Evolutionary conservation across 352 stramenopile genomes (phyloP).

Genomic region (Phytopythium ostracodes): DNA sequence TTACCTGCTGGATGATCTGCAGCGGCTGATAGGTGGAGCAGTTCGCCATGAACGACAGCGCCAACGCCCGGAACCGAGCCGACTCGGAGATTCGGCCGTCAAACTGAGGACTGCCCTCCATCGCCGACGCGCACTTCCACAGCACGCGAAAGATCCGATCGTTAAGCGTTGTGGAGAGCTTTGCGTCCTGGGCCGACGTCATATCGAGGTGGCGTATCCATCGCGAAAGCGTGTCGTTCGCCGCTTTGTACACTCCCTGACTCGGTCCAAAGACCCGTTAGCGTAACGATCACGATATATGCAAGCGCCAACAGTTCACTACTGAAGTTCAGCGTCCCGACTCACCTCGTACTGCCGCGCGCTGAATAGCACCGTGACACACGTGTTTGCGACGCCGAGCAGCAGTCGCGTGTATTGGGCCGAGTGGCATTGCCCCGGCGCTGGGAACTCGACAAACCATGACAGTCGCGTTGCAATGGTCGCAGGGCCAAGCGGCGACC

Average conservation of each 20-base stretch:
- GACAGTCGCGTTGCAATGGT: background rate
- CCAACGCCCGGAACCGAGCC: conserved; percentile 38
- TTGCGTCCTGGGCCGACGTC: conserved; percentile 34
- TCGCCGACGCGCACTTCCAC: conserved; percentile 54
- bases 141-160: conserved; percentile 66
- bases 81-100: conserved; percentile 17
- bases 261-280: background rate
- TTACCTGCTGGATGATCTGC: conserved; percentile 67
- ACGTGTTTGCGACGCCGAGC: conserved; percentile 38
- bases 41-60: conserved; percentile 60
- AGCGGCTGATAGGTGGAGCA: conserved; percentile 54
- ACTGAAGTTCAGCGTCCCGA: background rate
- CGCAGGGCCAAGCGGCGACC: background rate
- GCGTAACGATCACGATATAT: background rate
- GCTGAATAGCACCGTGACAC: conserved; percentile 27
- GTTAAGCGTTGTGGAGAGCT: conserved; percentile 53
- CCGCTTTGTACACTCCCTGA: conserved; percentile 2
- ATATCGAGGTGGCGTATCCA: conserved; percentile 59
- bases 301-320: background rate
- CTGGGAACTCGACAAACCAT: conserved; percentile 33
- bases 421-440: conserved; percentile 28
- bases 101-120: conserved; percentile 16
- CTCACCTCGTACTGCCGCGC: conserved; percentile 33
- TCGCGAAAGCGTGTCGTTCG: conserved; percentile 17
- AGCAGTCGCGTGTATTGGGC: conserved; percentile 47